phyloP scores from a whole-genome alignment of 1,284 basidiomycete species.

The Melampsora americana region DNA sequence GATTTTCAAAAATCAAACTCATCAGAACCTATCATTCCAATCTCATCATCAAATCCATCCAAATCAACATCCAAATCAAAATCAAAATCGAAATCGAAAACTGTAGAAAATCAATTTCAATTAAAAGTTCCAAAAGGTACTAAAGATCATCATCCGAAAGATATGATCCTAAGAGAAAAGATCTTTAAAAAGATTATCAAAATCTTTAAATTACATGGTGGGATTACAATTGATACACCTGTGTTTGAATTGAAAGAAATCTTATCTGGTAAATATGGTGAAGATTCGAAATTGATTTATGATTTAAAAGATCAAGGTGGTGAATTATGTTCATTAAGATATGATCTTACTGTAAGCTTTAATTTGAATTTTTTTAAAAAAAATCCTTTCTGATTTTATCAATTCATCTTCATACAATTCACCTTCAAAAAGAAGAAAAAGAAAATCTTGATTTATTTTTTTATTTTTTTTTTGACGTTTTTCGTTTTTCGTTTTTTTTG shows the following conservation, averaged over 20 bases:
- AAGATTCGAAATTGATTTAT: slow-evolving; percentile 97
- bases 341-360: slow-evolving; percentile 78
- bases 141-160: slow-evolving; percentile 88
- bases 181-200: slow-evolving; percentile 85
- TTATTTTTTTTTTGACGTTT: slow-evolving; percentile 7
- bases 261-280: slow-evolving; percentile 57
- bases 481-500: too few species aligned
- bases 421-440: slow-evolving; percentile 31
- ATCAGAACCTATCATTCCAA: not conserved
- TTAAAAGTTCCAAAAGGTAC: slow-evolving; percentile 68
- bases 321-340: slow-evolving; percentile 87
- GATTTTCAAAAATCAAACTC: not conserved
- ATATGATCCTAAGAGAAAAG: slow-evolving; percentile 86
- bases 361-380: too few species aligned
- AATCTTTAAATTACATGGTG: slow-evolving; percentile 84
- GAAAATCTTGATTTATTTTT: not conserved
- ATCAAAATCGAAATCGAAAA: not conserved
- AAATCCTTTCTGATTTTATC: not conserved
- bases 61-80: not conserved
- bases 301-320: slow-evolving; percentile 98
- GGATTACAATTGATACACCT: slow-evolving; percentile 62
- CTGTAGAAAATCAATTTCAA: slow-evolving; percentile 12
- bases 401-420: too few species aligned
- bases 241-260: slow-evolving; percentile 54
- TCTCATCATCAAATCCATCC: not conserved